Percentiles rank a stretch among this genome's conserved stretches.
phyloP scores from a whole-genome alignment of 257 asterid genomes.

The Hygrophila difformis region DNA sequence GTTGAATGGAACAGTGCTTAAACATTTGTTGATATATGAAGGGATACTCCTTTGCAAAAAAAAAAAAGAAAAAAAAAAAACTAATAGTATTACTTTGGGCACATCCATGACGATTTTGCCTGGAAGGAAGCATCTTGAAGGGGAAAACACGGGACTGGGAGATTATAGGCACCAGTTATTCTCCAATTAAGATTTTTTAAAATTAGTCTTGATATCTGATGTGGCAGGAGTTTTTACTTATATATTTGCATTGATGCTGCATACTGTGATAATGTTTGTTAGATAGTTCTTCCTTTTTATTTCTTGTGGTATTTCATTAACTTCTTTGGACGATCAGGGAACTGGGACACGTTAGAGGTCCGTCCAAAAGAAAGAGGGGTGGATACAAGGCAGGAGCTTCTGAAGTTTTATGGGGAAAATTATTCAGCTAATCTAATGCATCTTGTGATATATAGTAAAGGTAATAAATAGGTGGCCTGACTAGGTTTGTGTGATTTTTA shows the following conservation, averaged over 20 bases:
- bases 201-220: too few relatives aligned
- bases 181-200: too few relatives aligned
- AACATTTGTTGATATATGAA: too few relatives aligned
- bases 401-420: constrained; percentile 62
- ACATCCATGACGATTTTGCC: not conserved
- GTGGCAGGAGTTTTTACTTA: not conserved
- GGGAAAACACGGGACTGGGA: not conserved
- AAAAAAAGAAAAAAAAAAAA: too few relatives aligned
- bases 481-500: constrained; percentile 19
- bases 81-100: not conserved
- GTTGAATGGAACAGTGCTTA: too few relatives aligned
- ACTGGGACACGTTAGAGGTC: constrained; percentile 91
- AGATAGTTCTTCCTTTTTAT: constrained; percentile 9
- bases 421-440: constrained; percentile 97
- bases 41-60: too few relatives aligned
- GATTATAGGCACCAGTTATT: too few relatives aligned
- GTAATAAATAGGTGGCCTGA: constrained; percentile 27
- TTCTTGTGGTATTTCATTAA: not conserved
- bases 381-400: constrained; percentile 84
- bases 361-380: constrained; percentile 76
- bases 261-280: not conserved
- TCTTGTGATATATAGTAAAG: constrained; percentile 85
- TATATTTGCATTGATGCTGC: not conserved
- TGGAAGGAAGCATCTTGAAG: not conserved
- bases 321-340: constrained; percentile 42